Conservation (phyloP, 306 rosid species). For the Castanea crenata region DNA sequence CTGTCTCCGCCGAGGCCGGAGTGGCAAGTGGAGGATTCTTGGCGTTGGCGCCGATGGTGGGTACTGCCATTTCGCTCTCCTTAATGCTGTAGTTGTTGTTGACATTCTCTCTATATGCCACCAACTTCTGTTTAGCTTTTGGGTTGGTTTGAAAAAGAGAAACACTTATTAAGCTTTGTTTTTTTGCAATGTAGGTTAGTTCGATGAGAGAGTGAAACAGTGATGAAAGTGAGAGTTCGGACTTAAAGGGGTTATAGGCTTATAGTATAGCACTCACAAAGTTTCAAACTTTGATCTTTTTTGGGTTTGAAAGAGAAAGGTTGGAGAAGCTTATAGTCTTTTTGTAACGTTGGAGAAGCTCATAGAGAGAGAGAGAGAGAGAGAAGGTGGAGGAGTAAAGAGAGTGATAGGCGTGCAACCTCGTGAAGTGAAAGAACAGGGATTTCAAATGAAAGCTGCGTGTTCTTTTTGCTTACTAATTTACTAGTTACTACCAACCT, state of each 20-base stretch:
- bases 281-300: not conserved
- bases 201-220: not conserved
- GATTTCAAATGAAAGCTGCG: constrained; percentile 87
- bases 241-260: not conserved
- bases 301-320: constrained; percentile 1
- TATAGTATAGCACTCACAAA: not conserved
- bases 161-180: not conserved
- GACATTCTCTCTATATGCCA: constrained; percentile 30
- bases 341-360: not conserved
- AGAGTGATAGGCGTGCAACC: constrained; percentile 65
- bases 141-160: constrained; percentile 12
- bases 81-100: constrained; percentile 29
- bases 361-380: not conserved
- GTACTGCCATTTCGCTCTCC: constrained; percentile 71
- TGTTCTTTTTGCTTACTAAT: constrained; percentile 6
- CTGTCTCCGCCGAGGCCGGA: constrained; percentile 64
- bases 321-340: not conserved
- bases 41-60: constrained; percentile 79
- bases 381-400: constrained; percentile 22
- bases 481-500: constrained; percentile 24
- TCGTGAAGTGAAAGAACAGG: constrained; percentile 71
- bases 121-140: not conserved
- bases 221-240: not conserved
- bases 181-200: not conserved
- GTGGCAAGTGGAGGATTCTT: constrained; percentile 72